phyloP scores from a whole-genome alignment of 805 yeast species.

The Suhomyces sp. region DNA sequence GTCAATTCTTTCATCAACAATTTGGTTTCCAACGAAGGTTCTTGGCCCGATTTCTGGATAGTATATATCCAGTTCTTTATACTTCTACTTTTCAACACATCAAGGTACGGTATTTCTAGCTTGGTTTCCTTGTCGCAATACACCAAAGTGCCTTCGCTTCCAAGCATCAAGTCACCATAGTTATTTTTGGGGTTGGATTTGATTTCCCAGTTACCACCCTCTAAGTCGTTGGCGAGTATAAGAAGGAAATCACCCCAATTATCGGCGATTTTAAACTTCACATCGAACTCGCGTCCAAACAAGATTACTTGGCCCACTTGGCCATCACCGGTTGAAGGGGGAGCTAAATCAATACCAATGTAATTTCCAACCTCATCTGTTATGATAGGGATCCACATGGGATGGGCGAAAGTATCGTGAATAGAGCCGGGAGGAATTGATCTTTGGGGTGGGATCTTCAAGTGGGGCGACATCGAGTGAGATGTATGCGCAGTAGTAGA shows the following conservation, averaged over 20 bases:
- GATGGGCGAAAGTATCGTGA: conserved; percentile 79
- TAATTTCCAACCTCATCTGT: conserved; percentile 91
- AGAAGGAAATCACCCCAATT: conserved; percentile 88
- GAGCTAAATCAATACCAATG: conserved; percentile 76
- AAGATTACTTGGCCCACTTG: conserved; percentile 87
- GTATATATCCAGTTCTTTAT: conserved; percentile 32
- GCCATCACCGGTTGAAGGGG: conserved; percentile 61
- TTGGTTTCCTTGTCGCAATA: conserved; percentile 58
- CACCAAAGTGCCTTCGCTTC: conserved; percentile 74
- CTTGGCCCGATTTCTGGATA: conserved; percentile 17
- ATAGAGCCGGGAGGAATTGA: conserved; percentile 77
- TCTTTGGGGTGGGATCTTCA: conserved; percentile 44
- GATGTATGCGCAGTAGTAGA: conserved; percentile 13
- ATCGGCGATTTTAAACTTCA: conserved; percentile 79
- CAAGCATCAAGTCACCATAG: conserved; percentile 47
- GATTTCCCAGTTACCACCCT: conserved; percentile 74
- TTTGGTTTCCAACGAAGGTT: conserved; percentile 3
- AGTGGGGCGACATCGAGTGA: conserved; percentile 13
- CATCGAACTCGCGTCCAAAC: conserved; percentile 92
- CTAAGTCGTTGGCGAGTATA: conserved; percentile 82
- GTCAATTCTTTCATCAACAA: conserved; percentile 18
- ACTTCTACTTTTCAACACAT: conserved; percentile 36
- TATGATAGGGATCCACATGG: conserved; percentile 88
- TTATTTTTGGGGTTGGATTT: conserved; percentile 45
- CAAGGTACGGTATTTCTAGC: conserved; percentile 40